These are phyloP conservation scores for Kuraishia ogatae DNA, from an alignment of 805 yeast genomes.

Conservation along the genomic window DNA sequence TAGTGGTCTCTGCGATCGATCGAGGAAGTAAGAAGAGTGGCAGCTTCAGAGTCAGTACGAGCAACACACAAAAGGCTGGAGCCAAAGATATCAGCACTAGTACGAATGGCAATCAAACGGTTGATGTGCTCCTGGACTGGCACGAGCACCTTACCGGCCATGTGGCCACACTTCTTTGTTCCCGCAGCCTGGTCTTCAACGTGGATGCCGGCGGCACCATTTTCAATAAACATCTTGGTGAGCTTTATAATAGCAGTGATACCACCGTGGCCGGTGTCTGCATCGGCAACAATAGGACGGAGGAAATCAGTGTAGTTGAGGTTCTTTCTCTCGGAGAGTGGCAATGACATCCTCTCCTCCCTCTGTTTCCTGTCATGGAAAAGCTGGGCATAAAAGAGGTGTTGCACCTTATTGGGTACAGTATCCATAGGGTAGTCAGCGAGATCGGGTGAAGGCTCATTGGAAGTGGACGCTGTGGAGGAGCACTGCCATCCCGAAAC, in stretches of 20 bases:
- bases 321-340: conserved; percentile 60
- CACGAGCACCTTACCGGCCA: conserved; percentile 97
- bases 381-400: conserved; percentile 90
- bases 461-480: conserved; percentile 93
- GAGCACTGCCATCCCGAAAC: conserved; percentile 99
- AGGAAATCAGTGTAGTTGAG: conserved; percentile 75
- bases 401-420: conserved; percentile 97
- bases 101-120: conserved; percentile 87
- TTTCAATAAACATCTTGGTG: conserved; percentile 91
- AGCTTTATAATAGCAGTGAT: conserved; percentile 91
- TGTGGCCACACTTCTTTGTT: conserved; percentile 97
- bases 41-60: conserved; percentile 97
- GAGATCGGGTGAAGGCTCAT: conserved; percentile 96
- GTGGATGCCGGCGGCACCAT: conserved; percentile 98
- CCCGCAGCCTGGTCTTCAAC: conserved; percentile 99
- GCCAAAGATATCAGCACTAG: conserved; percentile 90
- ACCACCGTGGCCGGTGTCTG: conserved; percentile 99
- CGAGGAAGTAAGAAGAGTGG: conserved; percentile 87
- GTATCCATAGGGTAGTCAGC: conserved; percentile 99
- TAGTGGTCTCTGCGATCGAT: conserved; percentile 93
- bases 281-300: conserved; percentile 95
- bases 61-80: conserved; percentile 83
- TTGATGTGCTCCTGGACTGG: conserved; percentile 97
- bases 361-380: conserved; percentile 97
- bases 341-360: conserved; percentile 61